Evolutionary conservation across 106 monocot species (phyloP).

Genomic region (Acorus calamus): DNA sequence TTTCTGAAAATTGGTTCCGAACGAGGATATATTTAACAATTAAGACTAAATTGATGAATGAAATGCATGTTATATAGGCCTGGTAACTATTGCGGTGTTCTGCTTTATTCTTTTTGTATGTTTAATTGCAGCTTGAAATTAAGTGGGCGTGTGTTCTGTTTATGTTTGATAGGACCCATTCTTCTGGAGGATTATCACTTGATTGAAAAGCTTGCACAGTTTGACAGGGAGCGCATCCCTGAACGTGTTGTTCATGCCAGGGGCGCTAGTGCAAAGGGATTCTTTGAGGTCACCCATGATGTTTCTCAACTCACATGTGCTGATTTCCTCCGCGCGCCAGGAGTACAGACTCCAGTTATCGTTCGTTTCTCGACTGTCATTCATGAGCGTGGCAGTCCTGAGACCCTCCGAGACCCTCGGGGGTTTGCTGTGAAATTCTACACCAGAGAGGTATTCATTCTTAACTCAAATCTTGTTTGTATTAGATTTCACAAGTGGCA

Average conservation of each 20-base stretch:
- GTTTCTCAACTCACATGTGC: slow-evolving; percentile 61
- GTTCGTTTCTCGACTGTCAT: slow-evolving; percentile 73
- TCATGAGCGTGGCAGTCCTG: slow-evolving; percentile 73
- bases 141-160: background rate
- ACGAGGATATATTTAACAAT: no score
- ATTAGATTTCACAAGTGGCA: no score
- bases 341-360: slow-evolving; percentile 60
- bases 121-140: no score
- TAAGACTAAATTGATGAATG: no score
- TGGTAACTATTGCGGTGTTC: no score
- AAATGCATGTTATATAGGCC: no score
- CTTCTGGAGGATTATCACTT: slow-evolving; percentile 74
- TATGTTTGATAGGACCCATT: slow-evolving; percentile 35
- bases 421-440: slow-evolving; percentile 79
- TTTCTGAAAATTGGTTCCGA: no score
- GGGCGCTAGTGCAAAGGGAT: slow-evolving; percentile 73
- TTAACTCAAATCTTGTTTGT: background rate
- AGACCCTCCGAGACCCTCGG: slow-evolving; percentile 62
- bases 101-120: no score
- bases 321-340: slow-evolving; percentile 67
- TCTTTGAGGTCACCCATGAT: slow-evolving; percentile 71
- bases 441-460: slow-evolving; percentile 50
- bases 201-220: slow-evolving; percentile 66
- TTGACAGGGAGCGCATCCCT: slow-evolving; percentile 63
- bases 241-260: slow-evolving; percentile 73